Evolutionary conservation across 331 rosid genomes (phyloP).

Genomic region (Pyrus hybrid): DNA sequence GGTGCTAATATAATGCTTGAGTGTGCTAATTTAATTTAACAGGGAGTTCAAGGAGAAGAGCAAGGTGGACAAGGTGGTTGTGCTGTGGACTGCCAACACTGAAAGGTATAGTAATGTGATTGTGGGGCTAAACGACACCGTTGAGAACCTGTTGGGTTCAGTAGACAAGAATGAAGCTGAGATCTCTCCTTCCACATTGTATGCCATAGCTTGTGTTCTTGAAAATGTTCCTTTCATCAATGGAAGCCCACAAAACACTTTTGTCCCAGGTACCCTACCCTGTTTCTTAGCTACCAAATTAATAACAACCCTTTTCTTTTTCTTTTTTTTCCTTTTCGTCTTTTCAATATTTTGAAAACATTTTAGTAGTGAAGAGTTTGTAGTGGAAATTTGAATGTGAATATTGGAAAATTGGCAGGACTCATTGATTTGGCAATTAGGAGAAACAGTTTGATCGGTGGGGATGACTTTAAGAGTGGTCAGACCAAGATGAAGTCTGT

Average conservation of each 20-base stretch:
- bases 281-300: not conserved
- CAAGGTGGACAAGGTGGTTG: conserved; percentile 86
- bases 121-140: conserved; percentile 80
- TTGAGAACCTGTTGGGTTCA: conserved; percentile 63
- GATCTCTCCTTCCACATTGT: conserved; percentile 96
- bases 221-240: conserved; percentile 86
- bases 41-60: conserved; percentile 87
- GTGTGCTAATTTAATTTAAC: conserved; percentile 6
- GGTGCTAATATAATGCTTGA: not conserved
- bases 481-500: conserved; percentile 98
- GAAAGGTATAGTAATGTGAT: conserved; percentile 83
- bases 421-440: conserved; percentile 76
- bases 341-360: not conserved
- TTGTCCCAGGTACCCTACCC: conserved; percentile 69
- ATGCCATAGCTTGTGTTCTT: conserved; percentile 72
- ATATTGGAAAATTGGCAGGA: conserved; percentile 29
- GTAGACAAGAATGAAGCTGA: conserved; percentile 84
- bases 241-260: conserved; percentile 97
- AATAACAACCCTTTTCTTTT: not conserved
- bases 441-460: conserved; percentile 83
- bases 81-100: conserved; percentile 97
- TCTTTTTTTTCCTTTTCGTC: not conserved
- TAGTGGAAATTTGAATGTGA: not conserved
- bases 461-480: conserved; percentile 99
- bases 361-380: not conserved